Base-by-base conservation (phyloP, 2,329 filamentous ascomycete genomes). In the Epichloe glyceriae region DNA sequence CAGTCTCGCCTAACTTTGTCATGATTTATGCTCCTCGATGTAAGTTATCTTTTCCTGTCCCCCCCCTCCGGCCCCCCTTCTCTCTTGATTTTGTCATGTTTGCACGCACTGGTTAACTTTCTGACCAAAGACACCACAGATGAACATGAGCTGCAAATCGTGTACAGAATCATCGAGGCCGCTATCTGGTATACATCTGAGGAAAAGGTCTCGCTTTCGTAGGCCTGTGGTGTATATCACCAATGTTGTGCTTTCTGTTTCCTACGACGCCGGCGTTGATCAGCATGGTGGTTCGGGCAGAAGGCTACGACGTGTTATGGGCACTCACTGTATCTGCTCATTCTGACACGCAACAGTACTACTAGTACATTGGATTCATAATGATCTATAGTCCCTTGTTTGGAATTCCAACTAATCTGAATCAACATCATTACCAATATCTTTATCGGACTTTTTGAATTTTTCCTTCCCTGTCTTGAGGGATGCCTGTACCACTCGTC, bases 1-100 rank as follows among this genome's bases (percentile, higher is more conserved):
- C 85, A 47, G 81, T 93, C 50, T 86, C 87, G 0, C 69, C 74
- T 3, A 83, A 85, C 41, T 94, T 94, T 64, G 72, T 88, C 52
- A 82, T 94, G 80, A 73, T 94, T 4, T 95, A 95, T 67, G 86
- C 88, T 17, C 88, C 88, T 2, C 71, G 85, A 60, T 68, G 76
- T 70, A 58, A 66, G 67, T 59, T 35, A 10, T 17, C 11, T 38
- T 7, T 38, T 14, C 33, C 17, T 2, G 7, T 30, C 34, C 14
- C 4, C 5, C 14, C 3, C n/a, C n/a, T n/a, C n/a, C n/a, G n/a
- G n/a, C n/a, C n/a, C n/a, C n/a, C 3, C 3, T 15, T 19, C 15
- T 44, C n/a, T 22, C 14, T 44, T 35, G 30, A 30, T 37, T 42
- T 45, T 35, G 4, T 1, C 20, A 14, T 12, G 17, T 42, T 12